These are phyloP conservation scores for Solanum sejunctum DNA, from an alignment of 257 asterid species.

Conservation along the genomic window DNA sequence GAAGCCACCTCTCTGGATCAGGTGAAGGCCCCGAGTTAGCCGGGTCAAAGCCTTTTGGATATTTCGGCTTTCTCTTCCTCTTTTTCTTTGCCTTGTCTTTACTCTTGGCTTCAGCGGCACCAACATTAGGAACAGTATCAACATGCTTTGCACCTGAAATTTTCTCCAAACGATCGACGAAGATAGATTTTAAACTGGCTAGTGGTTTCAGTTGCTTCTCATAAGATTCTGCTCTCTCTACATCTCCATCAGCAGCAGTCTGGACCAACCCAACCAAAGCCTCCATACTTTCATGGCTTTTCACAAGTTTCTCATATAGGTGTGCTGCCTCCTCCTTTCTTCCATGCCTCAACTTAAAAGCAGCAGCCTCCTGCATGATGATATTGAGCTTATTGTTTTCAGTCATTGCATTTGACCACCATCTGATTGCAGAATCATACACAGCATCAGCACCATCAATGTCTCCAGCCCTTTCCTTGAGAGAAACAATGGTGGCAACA, in stretches of 20 bases:
- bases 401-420: conserved; percentile 84
- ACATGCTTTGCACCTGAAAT: conserved; percentile 72
- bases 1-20: conserved; percentile 96
- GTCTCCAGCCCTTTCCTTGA: conserved; percentile 83
- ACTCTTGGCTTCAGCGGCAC: conserved; percentile 42
- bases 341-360: conserved; percentile 83
- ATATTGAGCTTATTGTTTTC: conserved; percentile 51
- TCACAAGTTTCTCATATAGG: conserved; percentile 75
- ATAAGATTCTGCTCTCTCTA: conserved; percentile 75
- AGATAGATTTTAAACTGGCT: conserved; percentile 52
- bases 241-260: conserved; percentile 61
- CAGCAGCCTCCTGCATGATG: conserved; percentile 83
- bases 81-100: conserved; percentile 82
- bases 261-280: conserved; percentile 75
- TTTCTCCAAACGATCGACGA: conserved; percentile 61
- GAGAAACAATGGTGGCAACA: conserved; percentile 67
- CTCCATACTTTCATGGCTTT: conserved; percentile 51
- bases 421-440: conserved; percentile 56
- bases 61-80: conserved; percentile 90
- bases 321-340: conserved; percentile 69
- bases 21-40: conserved; percentile 91
- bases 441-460: conserved; percentile 68
- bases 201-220: conserved; percentile 73
- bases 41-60: conserved; percentile 90
- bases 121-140: conserved; percentile 21